Percentiles rank a stretch among this genome's conserved stretches.
phyloP scores from a whole-genome alignment of 1,284 basidiomycete genomes.

The Microbotryum lychnidis-dioicae region DNA sequence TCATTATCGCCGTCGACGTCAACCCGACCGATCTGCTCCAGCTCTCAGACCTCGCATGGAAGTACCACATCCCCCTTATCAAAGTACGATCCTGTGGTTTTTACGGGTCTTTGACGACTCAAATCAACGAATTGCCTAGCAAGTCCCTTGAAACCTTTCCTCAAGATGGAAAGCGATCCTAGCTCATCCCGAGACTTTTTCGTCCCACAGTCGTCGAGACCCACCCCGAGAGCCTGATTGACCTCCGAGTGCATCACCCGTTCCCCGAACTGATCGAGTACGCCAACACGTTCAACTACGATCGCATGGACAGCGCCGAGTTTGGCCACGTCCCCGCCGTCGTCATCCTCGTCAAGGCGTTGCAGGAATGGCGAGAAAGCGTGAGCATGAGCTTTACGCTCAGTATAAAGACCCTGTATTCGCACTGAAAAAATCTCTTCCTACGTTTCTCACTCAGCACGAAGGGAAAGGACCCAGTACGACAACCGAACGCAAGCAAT shows the following conservation, averaged over 20 bases:
- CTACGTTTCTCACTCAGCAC: slow-evolving; percentile 47
- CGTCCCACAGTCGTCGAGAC: slow-evolving; percentile 68
- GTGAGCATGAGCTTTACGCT: slow-evolving; percentile 44
- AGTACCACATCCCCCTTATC: slow-evolving; percentile 57
- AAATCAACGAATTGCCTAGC: slow-evolving; percentile 79
- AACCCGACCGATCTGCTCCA: slow-evolving; percentile 40
- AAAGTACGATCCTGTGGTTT: slow-evolving; percentile 76
- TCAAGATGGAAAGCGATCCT: background rate
- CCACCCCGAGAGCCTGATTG: slow-evolving; percentile 62
- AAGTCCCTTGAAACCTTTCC: slow-evolving; percentile 36
- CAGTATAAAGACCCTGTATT: background rate
- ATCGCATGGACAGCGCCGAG: slow-evolving; percentile 69
- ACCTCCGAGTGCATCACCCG: slow-evolving; percentile 78
- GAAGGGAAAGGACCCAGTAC: slow-evolving; percentile 56
- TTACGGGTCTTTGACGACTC: slow-evolving; percentile 75
- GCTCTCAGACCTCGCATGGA: slow-evolving; percentile 46
- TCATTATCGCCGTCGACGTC: slow-evolving; percentile 79
- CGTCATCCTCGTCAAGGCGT: slow-evolving; percentile 70
- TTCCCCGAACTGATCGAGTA: slow-evolving; percentile 72
- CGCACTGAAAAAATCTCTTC: background rate
- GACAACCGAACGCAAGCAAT: slow-evolving; percentile 62
- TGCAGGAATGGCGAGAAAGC: slow-evolving; percentile 67
- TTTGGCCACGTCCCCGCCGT: slow-evolving; percentile 82
- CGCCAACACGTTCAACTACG: slow-evolving; percentile 62
- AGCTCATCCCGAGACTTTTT: background rate